Evolutionary conservation across 176 grass and related monocot species (phyloP).

Genomic region (Pharus latifolius): DNA sequence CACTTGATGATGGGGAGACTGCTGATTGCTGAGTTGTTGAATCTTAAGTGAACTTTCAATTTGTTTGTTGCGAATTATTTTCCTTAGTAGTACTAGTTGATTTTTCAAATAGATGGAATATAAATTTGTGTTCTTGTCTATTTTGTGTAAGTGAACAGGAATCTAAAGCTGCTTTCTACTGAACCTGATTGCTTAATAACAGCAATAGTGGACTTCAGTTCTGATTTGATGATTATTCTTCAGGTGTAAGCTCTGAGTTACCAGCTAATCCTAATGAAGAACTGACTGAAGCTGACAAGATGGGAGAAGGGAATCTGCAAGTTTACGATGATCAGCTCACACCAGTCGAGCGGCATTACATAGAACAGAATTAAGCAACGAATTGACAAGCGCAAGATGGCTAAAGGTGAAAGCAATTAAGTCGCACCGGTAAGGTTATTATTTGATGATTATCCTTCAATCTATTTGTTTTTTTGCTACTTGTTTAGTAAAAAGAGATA

Average conservation of each 20-base stretch:
- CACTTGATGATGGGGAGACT: too few species aligned
- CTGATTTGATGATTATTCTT: neutral
- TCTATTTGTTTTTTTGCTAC: too few species aligned
- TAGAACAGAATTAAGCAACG: slow-evolving; percentile 40
- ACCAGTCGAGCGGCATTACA: slow-evolving; percentile 31
- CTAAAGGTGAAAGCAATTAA: slow-evolving; percentile 36
- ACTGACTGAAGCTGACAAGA: slow-evolving; percentile 8
- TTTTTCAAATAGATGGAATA: too few species aligned
- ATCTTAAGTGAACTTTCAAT: too few species aligned
- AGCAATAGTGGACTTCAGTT: neutral
- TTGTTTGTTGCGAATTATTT: too few species aligned
- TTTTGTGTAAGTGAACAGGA: too few species aligned
- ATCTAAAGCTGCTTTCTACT: too few species aligned
- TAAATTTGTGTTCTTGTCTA: too few species aligned
- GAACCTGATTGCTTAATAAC: neutral
- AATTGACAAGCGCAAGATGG: slow-evolving; percentile 21
- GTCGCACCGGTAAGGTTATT: slow-evolving; percentile 29
- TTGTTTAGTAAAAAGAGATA: too few species aligned
- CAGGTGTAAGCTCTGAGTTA: slow-evolving; percentile 13
- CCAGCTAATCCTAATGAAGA: slow-evolving; percentile 8
- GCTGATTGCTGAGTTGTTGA: too few species aligned
- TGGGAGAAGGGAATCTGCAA: slow-evolving; percentile 8
- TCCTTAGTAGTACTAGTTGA: too few species aligned
- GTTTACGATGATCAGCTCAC: slow-evolving; percentile 20
- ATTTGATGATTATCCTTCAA: too few species aligned